Evolutionary conservation across 1,284 basidiomycete genomes (phyloP).

Genomic region (Fomitopsis pinicola): DNA sequence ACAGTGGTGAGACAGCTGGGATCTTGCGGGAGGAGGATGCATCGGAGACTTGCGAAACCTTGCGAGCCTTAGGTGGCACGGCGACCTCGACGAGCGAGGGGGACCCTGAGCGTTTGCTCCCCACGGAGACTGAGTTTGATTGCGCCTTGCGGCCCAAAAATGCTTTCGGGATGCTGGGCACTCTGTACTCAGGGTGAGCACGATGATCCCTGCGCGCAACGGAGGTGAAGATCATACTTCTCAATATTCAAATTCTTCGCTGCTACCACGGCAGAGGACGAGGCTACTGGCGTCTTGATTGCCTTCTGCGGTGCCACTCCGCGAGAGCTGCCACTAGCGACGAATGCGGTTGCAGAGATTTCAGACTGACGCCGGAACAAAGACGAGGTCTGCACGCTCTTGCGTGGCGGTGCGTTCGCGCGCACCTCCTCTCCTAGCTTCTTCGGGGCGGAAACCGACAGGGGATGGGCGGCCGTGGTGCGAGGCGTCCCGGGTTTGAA

Average conservation of each 20-base stretch:
- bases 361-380: not conserved
- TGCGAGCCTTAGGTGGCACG: not conserved
- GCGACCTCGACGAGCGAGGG: not conserved
- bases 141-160: not conserved
- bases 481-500: not conserved
- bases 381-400: not conserved
- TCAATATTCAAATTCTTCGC: too few species aligned
- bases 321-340: too few species aligned
- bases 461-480: not conserved
- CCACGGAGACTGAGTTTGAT: not conserved
- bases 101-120: not conserved
- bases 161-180: not conserved
- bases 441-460: not conserved
- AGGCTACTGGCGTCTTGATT: too few species aligned
- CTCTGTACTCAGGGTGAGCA: not conserved
- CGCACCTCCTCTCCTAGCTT: not conserved
- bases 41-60: not conserved
- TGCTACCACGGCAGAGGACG: too few species aligned
- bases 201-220: too few species aligned
- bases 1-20: not conserved
- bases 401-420: not conserved
- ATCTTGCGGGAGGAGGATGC: not conserved
- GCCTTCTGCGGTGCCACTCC: too few species aligned
- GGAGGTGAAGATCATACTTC: too few species aligned
- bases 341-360: too few species aligned